A percentile compares a stretch with the other conserved stretches of the same genome.
Evolutionary conservation across 2,329 filamentous ascomycete genomes (phyloP).

Genomic region (Botrytis aclada): DNA sequence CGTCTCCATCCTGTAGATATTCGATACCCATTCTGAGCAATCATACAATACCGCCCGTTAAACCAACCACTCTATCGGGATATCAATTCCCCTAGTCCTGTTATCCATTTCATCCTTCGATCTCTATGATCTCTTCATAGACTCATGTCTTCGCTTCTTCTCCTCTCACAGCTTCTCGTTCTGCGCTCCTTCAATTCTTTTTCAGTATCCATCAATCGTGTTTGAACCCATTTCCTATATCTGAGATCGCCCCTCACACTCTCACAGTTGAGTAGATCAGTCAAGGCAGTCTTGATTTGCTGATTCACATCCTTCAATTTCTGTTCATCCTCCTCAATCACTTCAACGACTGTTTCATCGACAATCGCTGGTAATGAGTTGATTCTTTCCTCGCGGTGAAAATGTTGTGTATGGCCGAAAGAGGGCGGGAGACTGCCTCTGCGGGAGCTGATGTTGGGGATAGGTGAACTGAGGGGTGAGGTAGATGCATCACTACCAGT

Average conservation of each 20-base stretch:
- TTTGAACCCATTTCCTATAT: constrained; percentile 50
- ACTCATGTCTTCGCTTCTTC: constrained; percentile 25
- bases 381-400: constrained; percentile 17
- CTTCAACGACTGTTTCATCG: constrained; percentile 27
- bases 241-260: constrained; percentile 46
- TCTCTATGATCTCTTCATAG: not conserved
- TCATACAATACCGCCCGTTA: not conserved
- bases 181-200: constrained; percentile 41
- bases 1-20: not conserved
- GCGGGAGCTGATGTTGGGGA: constrained; percentile 18
- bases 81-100: not conserved
- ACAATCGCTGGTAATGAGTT: constrained; percentile 32
- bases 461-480: constrained; percentile 14
- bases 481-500: not conserved
- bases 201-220: constrained; percentile 52
- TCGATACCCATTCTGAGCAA: constrained; percentile 3
- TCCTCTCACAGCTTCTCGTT: constrained; percentile 29
- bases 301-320: constrained; percentile 49
- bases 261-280: constrained; percentile 52
- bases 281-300: constrained; percentile 52
- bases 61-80: not conserved
- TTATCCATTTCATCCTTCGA: not conserved
- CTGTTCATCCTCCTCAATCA: constrained; percentile 33
- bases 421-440: not conserved
- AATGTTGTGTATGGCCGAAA: not conserved